Evolutionary conservation across 257 asterid genomes (phyloP).

Genomic region (Handroanthus guayacan): DNA sequence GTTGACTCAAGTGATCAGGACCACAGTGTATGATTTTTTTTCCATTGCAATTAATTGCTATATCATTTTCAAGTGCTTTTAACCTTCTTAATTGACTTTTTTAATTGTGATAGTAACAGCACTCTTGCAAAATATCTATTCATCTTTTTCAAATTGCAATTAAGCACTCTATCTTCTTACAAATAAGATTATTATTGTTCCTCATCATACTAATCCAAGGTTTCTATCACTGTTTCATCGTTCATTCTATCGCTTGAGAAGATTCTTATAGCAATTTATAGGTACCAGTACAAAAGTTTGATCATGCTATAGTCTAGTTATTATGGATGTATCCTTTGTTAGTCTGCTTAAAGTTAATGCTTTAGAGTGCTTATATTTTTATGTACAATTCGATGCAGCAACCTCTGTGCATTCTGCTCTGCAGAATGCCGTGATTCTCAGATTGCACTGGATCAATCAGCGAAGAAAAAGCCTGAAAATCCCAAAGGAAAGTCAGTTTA

Average conservation of each 20-base stretch:
- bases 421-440: constrained; percentile 58
- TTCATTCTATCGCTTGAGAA: constrained; percentile 1
- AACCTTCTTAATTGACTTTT: constrained; percentile 36
- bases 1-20: constrained; percentile 30
- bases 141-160: constrained; percentile 8
- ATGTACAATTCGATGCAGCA: constrained; percentile 48
- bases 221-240: neutral
- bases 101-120: constrained; percentile 6
- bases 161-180: constrained; percentile 2
- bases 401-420: constrained; percentile 68
- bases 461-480: constrained; percentile 34
- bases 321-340: neutral
- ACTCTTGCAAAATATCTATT: neutral
- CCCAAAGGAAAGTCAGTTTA: constrained; percentile 25
- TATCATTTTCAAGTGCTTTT: constrained; percentile 29
- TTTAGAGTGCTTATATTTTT: constrained; percentile 22
- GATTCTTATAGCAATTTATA: neutral
- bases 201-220: neutral
- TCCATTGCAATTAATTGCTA: constrained; percentile 20
- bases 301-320: neutral
- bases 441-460: constrained; percentile 48
- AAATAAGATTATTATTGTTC: neutral
- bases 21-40: constrained; percentile 17
- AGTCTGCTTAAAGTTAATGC: neutral
- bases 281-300: neutral